Percentiles rank a stretch among this genome's conserved stretches.
phyloP scores from a whole-genome alignment of 1,139 yeast species.

The Saccharomyces hybrid region DNA sequence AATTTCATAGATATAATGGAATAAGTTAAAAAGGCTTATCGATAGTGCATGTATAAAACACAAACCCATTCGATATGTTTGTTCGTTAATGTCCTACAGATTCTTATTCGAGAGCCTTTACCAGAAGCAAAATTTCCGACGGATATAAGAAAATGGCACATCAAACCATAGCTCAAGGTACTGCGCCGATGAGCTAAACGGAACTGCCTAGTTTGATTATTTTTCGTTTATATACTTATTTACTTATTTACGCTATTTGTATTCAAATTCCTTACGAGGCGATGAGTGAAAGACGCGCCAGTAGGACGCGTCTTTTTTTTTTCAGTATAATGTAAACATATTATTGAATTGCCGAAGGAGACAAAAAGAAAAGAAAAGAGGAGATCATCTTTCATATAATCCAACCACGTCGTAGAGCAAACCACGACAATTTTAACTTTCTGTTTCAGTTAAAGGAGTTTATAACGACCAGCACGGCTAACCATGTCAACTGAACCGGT shows the following conservation, averaged over 20 bases:
- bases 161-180: no score
- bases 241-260: neutral
- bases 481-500: conserved; percentile 25
- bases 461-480: neutral
- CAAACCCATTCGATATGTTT: neutral
- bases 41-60: neutral
- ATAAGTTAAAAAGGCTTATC: neutral
- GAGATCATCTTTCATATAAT: neutral
- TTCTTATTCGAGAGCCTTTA: neutral
- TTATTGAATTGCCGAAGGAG: neutral
- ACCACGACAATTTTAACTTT: neutral
- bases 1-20: neutral
- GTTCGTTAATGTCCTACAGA: neutral
- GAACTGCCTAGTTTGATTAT: neutral
- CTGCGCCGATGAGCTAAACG: neutral
- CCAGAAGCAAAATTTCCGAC: neutral
- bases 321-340: neutral
- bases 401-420: neutral
- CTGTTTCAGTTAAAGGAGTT: neutral
- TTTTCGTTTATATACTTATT: neutral
- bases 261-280: neutral
- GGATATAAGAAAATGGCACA: neutral
- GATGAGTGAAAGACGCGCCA: neutral
- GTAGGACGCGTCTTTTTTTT: neutral
- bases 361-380: neutral